Percentiles rank a stretch among this genome's conserved stretches.
Conservation (phyloP, 441 rosid species). For the Aquilaria agallochum region DNA sequence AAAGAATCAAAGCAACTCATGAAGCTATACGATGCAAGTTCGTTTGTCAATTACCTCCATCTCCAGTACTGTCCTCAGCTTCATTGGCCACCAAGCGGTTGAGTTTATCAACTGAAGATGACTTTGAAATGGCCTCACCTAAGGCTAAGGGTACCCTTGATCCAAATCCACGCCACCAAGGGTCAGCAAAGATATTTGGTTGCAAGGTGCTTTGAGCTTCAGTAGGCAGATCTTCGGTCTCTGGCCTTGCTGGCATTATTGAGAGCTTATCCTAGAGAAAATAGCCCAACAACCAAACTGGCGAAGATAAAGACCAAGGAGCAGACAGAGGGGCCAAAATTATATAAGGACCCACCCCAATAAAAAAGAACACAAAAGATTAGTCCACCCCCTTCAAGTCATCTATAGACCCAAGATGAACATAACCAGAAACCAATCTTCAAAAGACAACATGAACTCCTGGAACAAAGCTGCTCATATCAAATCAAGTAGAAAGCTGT, state of each 20-base stretch:
- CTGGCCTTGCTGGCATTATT: constrained; percentile 44
- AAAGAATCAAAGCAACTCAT: constrained; percentile 18
- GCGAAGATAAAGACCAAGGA: not conserved
- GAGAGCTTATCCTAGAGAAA: constrained; percentile 17
- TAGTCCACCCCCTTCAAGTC: not conserved
- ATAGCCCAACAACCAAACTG: constrained; percentile 10
- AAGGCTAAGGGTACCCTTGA: constrained; percentile 7
- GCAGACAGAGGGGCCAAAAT: not conserved
- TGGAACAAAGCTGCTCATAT: not conserved
- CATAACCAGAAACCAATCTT: not conserved
- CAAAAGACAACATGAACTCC: constrained; percentile 2
- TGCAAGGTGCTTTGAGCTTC: constrained; percentile 28
- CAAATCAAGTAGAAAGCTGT: constrained; percentile 3
- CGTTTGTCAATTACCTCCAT: constrained; percentile 19
- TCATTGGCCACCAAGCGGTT: constrained; percentile 27
- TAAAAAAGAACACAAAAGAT: not conserved
- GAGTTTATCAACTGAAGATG: constrained; percentile 19
- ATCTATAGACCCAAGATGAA: not conserved
- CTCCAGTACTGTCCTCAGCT: constrained; percentile 19
- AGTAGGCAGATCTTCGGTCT: constrained; percentile 23
- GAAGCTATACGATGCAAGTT: constrained; percentile 8
- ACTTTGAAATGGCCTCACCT: constrained; percentile 27
- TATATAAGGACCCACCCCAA: not conserved
- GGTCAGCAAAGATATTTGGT: constrained; percentile 32
- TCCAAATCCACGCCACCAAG: constrained; percentile 59